Evolutionary conservation across 2,329 filamentous ascomycete genomes (phyloP).

Genomic region (Fusarium tuaranense): DNA sequence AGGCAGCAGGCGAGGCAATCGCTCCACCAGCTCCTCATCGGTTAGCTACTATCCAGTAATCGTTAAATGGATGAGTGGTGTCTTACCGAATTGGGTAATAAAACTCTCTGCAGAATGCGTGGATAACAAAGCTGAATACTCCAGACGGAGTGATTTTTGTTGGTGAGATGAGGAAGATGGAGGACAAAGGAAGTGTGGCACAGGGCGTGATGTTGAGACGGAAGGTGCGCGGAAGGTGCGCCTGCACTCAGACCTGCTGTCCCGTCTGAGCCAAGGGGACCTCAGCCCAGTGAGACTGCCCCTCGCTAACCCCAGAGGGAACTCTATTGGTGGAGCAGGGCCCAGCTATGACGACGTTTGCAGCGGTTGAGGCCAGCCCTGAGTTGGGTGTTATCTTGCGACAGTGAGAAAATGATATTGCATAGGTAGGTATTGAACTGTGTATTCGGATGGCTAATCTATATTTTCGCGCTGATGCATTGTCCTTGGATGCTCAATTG

Average conservation of each 20-base stretch:
- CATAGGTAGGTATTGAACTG: background rate
- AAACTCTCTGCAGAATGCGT: background rate
- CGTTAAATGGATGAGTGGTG: background rate
- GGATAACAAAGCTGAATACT: background rate
- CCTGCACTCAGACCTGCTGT: background rate
- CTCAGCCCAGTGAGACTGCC: background rate
- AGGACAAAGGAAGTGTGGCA: background rate
- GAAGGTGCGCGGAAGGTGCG: background rate
- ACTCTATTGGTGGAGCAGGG: background rate
- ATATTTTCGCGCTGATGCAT: background rate
- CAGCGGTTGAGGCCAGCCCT: background rate
- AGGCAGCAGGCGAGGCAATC: slow-evolving; percentile 34
- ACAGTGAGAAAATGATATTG: background rate
- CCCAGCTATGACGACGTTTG: background rate
- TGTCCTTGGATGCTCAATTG: background rate
- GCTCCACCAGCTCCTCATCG: slow-evolving; percentile 16
- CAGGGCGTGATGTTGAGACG: slow-evolving; percentile 13
- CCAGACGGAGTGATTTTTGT: background rate
- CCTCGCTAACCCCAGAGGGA: background rate
- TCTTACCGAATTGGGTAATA: background rate
- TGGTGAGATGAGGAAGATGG: background rate
- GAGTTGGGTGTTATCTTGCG: background rate
- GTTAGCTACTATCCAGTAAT: background rate
- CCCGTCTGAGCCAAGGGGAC: background rate
- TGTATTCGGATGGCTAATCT: background rate